Percentiles rank a stretch among this genome's conserved stretches.
Conservation (phyloP, 2,329 filamentous ascomycete genomes). For the Cladosporium sp. region DNA sequence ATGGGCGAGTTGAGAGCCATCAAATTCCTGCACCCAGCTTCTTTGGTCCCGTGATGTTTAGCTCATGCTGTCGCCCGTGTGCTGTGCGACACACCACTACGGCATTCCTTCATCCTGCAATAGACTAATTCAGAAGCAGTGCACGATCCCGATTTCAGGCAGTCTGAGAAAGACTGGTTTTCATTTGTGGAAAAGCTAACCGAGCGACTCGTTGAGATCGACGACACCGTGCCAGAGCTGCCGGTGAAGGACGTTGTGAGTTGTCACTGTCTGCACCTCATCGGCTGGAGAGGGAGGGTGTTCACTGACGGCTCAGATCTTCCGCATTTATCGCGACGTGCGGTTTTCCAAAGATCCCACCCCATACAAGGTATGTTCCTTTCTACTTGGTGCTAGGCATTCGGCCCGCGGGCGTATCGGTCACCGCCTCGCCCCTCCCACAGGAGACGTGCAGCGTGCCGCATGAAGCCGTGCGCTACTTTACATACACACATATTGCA, state of each 20-base stretch:
- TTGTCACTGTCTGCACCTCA: background rate
- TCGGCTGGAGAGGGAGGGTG: background rate
- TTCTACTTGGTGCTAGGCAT: background rate
- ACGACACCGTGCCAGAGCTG: conserved; percentile 80
- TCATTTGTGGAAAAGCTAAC: conserved; percentile 71
- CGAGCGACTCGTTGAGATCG: conserved; percentile 64
- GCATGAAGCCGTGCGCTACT: conserved; percentile 1
- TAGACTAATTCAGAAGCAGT: conserved; percentile 43
- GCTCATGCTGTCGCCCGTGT: background rate
- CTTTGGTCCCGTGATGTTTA: background rate
- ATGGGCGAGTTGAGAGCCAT: background rate
- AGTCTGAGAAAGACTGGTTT: conserved; percentile 75
- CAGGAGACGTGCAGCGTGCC: conserved; percentile 12
- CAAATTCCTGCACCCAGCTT: background rate
- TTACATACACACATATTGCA: conserved; percentile 4
- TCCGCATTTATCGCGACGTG: conserved; percentile 82
- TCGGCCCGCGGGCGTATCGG: conserved; percentile 8
- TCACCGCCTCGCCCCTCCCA: conserved; percentile 12
- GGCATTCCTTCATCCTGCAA: background rate
- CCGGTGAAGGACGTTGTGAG: conserved; percentile 75
- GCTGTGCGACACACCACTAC: conserved; percentile 3
- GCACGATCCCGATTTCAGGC: conserved; percentile 74
- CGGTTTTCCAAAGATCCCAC: conserved; percentile 80
- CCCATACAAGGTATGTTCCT: conserved; percentile 66
- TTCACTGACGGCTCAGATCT: conserved; percentile 49